These are phyloP conservation scores for Fusarium sp. DNA, from an alignment of 2,329 filamentous ascomycete genomes.

Conservation along the genomic window DNA sequence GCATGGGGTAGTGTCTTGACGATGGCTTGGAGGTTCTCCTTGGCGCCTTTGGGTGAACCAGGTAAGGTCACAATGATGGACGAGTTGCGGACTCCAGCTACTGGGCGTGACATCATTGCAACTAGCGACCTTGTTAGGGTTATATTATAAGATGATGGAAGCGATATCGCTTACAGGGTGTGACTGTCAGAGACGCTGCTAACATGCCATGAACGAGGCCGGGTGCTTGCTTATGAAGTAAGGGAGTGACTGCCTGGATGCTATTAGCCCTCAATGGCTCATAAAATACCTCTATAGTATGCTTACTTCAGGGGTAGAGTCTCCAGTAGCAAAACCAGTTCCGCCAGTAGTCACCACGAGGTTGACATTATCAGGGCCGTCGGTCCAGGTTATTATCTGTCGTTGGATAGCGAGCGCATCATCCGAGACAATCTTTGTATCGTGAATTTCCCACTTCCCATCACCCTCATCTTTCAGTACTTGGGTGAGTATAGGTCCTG, in stretches of 20 bases:
- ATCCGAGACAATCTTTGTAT: slow-evolving; percentile 82
- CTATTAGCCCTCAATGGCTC: not conserved
- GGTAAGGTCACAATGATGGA: slow-evolving; percentile 89
- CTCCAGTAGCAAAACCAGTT: slow-evolving; percentile 87
- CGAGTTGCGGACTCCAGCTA: slow-evolving; percentile 84
- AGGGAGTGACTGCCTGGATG: slow-evolving; percentile 71
- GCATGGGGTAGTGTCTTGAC: slow-evolving; percentile 93
- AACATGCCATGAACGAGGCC: slow-evolving; percentile 97
- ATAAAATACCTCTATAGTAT: not conserved
- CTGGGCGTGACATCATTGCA: slow-evolving; percentile 94
- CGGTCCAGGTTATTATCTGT: slow-evolving; percentile 77
- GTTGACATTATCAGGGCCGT: slow-evolving; percentile 71
- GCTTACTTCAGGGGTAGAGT: slow-evolving; percentile 85
- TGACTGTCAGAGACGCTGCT: slow-evolving; percentile 81
- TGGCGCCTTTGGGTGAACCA: slow-evolving; percentile 93
- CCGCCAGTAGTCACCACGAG: slow-evolving; percentile 90
- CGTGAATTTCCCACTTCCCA: slow-evolving; percentile 75
- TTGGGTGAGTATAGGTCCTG: slow-evolving; percentile 71
- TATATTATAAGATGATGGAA: not conserved
- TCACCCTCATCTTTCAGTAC: slow-evolving; percentile 74
- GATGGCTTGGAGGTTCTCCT: slow-evolving; percentile 89
- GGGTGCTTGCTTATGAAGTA: slow-evolving; percentile 86
- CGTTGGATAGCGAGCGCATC: slow-evolving; percentile 77
- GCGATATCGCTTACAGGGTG: slow-evolving; percentile 76
- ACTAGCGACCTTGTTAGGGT: slow-evolving; percentile 63